Percentiles rank a stretch among this genome's conserved stretches.
Evolutionary conservation across 208 protist species (phyloP).

Genomic region (Trypanosoma scelopori): DNA sequence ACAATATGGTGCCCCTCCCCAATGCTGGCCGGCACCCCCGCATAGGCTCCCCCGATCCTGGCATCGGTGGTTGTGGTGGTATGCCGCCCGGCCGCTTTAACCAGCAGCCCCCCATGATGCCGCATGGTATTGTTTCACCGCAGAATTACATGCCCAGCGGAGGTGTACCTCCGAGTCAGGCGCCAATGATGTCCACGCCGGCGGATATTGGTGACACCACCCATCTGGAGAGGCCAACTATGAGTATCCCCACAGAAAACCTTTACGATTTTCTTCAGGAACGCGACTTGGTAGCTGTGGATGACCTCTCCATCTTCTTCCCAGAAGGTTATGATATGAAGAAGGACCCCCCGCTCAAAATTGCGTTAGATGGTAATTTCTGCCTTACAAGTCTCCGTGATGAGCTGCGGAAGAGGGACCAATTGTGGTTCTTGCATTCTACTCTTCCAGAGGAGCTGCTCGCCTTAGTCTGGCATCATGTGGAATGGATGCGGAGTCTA

Average conservation of each 20-base stretch:
- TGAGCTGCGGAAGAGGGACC: slow-evolving; percentile 55
- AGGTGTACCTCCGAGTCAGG: slow-evolving; percentile 3
- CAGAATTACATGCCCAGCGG: slow-evolving; percentile 3
- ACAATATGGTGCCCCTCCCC: slow-evolving; percentile 8
- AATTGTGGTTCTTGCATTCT: slow-evolving; percentile 85
- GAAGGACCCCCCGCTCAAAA: slow-evolving; percentile 40
- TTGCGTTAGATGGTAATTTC: slow-evolving; percentile 83
- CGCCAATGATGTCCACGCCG: slow-evolving; percentile 11
- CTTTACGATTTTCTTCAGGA: slow-evolving; percentile 67
- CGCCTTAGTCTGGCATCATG: slow-evolving; percentile 59
- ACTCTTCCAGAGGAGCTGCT: slow-evolving; percentile 67
- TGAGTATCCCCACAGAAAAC: slow-evolving; percentile 3
- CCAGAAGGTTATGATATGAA: slow-evolving; percentile 43
- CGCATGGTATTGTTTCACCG: slow-evolving; percentile 9
- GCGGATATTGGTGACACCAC: slow-evolving; percentile 5
- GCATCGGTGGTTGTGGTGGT: slow-evolving; percentile 11
- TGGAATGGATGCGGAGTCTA: slow-evolving; percentile 56
- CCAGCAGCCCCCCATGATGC: slow-evolving; percentile 14
- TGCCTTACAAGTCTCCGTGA: slow-evolving; percentile 65
- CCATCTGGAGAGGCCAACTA: slow-evolving; percentile 6
- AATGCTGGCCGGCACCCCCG: slow-evolving; percentile 15
- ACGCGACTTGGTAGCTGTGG: slow-evolving; percentile 51
- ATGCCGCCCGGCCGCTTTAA: slow-evolving; percentile 24
- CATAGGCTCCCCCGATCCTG: slow-evolving; percentile 25
- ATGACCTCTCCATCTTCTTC: slow-evolving; percentile 44